Evolutionary conservation across 208 protist genomes (phyloP), one percentile per base, ranked within the genome.

Genomic region (Lotmaria passim): DNA sequence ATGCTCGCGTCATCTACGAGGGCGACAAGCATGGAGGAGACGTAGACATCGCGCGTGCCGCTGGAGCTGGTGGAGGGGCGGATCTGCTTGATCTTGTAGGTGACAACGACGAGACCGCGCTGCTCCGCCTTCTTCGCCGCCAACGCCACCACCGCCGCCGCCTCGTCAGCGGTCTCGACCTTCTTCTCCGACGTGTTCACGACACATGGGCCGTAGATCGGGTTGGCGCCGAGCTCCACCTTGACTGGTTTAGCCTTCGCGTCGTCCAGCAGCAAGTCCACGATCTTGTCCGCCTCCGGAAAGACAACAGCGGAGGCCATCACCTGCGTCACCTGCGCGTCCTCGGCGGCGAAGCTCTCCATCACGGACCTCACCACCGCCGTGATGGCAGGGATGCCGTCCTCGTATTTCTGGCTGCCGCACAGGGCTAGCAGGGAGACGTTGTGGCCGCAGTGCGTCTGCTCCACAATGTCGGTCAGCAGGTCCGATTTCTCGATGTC

Each of bases 131-230:
- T 69, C 39, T 41, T 67, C 21, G 81, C 61, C 7, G 79, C 64
- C 14, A 70, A 58, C 30, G 30, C 56, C 50, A 91, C 59, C 26
- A 84, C 44, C 11, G 59, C 50, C 15, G 47, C 63, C n/a, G 78
- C 78, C 26, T 86, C 86, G 6, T n/a, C 59, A 1, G 70, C 46
- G 23, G 52, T 50, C 44, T 48, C 57, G 44, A 91, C 41, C 24
- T 65, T 24, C 39, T 62, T 72, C 46, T 91, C 79, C 17, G 73
- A 70, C 12, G 80, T 53, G 69, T 82, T 79, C 70, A 81, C 73
- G n/a, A 91, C 52, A 38, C 85, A 85, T 8, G 75, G 68, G 19
- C 85, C 85, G 55, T 66, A 91, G 62, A 91, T 74, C 14, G 82
- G 81, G 57, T 81, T 87, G 14, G 70, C 75, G 62, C 79, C 82